phyloP scores from a whole-genome alignment of 192 early-diverging fungal species.

The Haplosporangium gracile region DNA sequence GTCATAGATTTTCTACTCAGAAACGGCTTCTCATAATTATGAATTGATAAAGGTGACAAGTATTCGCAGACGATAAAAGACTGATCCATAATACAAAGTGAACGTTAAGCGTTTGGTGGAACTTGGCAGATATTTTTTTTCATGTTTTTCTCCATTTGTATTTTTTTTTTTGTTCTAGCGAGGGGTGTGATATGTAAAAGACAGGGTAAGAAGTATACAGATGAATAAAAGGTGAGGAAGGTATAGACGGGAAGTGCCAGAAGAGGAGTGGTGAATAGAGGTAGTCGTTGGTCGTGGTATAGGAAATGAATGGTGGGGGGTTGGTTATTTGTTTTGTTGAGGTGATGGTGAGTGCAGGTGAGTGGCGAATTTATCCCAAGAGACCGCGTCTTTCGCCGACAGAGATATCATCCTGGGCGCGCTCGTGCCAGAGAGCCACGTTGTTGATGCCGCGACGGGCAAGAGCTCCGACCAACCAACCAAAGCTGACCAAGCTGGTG shows the following conservation, averaged over 20 bases:
- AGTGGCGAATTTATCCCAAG: conserved; percentile 22
- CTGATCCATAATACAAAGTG: no score
- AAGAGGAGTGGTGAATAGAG: neutral
- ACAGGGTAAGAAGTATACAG: neutral
- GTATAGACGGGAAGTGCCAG: neutral
- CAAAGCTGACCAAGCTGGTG: conserved; percentile 34
- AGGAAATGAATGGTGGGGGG: neutral
- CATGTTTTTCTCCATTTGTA: neutral
- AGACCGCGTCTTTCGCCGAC: conserved; percentile 40
- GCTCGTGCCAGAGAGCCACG: conserved; percentile 28
- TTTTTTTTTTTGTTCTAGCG: conserved; percentile 3
- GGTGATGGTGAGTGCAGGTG: neutral
- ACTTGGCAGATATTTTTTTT: no score
- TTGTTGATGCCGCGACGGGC: conserved; percentile 29
- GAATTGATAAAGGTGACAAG: neutral
- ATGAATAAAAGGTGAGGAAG: neutral
- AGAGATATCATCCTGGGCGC: conserved; percentile 25
- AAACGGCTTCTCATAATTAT: neutral
- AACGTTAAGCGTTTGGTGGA: no score
- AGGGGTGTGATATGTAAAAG: neutral
- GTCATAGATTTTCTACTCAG: neutral
- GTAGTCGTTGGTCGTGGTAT: neutral
- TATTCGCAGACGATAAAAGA: neutral
- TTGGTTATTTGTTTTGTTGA: no score
- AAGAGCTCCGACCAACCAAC: conserved; percentile 48